These are phyloP conservation scores for Kuraishia ogatae DNA, from an alignment of 805 yeast species.

Conservation along the genomic window DNA sequence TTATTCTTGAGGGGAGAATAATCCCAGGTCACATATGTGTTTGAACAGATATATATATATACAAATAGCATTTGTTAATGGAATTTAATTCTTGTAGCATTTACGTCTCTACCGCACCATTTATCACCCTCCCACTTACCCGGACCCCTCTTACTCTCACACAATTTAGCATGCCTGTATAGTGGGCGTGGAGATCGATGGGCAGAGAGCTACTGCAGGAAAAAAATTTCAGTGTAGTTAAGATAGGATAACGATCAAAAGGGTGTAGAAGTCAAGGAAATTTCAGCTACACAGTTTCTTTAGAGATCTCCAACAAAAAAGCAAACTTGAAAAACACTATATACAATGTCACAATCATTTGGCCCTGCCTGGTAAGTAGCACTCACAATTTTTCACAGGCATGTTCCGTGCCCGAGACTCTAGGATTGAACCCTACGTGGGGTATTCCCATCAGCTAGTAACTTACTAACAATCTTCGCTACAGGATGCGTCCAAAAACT, in stretches of 20 bases:
- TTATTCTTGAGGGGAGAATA: too few relatives aligned
- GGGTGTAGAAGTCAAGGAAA: not conserved
- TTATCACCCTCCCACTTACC: not conserved
- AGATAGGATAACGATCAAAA: not conserved
- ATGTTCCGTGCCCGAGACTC: not conserved
- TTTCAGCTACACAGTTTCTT: not conserved
- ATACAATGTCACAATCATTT: constrained; percentile 21
- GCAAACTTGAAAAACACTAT: not conserved
- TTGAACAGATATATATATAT: not conserved
- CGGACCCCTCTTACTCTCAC: not conserved
- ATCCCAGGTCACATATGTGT: too few relatives aligned
- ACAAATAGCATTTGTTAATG: too few relatives aligned
- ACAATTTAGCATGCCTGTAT: constrained; percentile 5
- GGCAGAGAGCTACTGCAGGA: constrained; percentile 1
- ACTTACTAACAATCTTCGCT: not conserved
- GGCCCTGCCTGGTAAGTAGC: constrained; percentile 21
- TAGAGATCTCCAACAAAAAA: not conserved
- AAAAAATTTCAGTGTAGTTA: not conserved
- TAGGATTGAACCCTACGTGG: not conserved
- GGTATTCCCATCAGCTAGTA: too few relatives aligned
- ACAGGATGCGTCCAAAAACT: constrained; percentile 23
- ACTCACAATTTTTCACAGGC: not conserved
- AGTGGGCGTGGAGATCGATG: constrained; percentile 4
- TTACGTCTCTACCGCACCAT: not conserved
- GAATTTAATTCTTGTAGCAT: not conserved